Evolutionary conservation across 495 filamentous ascomycete species (phyloP), one percentile per base, ranked within the genome.

Genomic region (Lophiostoma macrostomum): DNA sequence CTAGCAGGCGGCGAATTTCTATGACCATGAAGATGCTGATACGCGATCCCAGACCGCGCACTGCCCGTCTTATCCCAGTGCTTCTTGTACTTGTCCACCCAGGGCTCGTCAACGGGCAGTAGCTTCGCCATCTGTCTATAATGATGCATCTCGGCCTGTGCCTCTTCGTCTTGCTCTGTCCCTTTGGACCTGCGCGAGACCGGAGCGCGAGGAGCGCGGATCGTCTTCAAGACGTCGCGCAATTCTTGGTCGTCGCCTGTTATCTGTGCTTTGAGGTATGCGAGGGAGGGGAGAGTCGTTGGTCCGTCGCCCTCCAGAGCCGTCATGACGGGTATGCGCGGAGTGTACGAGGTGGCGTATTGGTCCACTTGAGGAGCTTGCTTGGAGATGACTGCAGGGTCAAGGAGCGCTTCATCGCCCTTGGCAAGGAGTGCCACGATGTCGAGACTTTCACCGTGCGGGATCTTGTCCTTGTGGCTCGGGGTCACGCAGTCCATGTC

Each of bases 401-500:
- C 85, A 7, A 96, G 79, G 36, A 67, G 71, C 0, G 88, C 82
- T 29, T 66, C 62, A 1, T 74, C 60, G 18, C 84, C 85, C 65
- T 85, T 90, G 2, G 77, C 76, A 8, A 97, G 75, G 3, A 98
- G 78, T 29, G 82, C 69, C 13, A 66, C 56, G 39, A 98, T 96
- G 64, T 90, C 88, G 18, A 97, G 61, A 48, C 78, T 87, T 71
- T 97, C 90, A 25, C 93, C 93, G 6, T 83, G 87, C 0, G 87
- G 81, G 41, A 98, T 96, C 30, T 81, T 79, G 20, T 77, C 69
- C 0, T 80, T 82, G 63, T 97, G 87, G 31, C 85, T 90, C 7
- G 94, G 93, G 0, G 93, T 98, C 39, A 96, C 68, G 66, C 93
- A 98, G 64, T 95, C 87, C 88, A 98, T 94, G 65, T 97, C 84